Evolutionary conservation across 305 asterid species (phyloP).

Genomic region (Ilex paraguariensis): DNA sequence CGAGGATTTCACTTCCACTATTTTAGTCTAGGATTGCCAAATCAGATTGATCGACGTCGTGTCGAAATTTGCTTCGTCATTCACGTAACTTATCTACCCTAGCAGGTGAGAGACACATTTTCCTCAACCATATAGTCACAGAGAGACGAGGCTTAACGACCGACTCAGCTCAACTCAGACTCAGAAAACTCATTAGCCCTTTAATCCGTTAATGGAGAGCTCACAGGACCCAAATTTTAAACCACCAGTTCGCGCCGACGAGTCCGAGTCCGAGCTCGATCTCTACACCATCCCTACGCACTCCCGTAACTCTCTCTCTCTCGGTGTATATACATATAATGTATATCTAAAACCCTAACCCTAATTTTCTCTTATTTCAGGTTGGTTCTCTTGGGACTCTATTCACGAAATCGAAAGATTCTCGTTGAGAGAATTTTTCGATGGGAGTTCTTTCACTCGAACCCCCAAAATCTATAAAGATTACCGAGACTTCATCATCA

Average conservation of each 20-base stretch:
- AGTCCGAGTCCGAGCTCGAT: conserved; percentile 37
- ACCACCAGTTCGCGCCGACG: conserved; percentile 2
- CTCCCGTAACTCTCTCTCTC: conserved; percentile 50
- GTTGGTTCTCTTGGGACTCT: conserved; percentile 83
- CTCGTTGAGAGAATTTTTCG: conserved; percentile 73
- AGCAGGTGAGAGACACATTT: too few relatives aligned
- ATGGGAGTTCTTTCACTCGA: conserved; percentile 66
- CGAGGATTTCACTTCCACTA: too few relatives aligned
- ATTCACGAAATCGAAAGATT: conserved; percentile 81
- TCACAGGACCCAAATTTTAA: background rate
- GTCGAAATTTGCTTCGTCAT: too few relatives aligned
- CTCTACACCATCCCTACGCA: conserved; percentile 86
- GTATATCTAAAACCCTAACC: conserved; percentile 11
- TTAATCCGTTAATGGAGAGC: background rate
- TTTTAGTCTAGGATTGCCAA: too few relatives aligned
- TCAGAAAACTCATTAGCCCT: background rate
- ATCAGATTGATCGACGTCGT: too few relatives aligned
- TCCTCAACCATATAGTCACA: too few relatives aligned
- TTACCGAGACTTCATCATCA: conserved; percentile 75
- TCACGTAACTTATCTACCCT: too few relatives aligned
- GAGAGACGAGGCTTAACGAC: too few relatives aligned
- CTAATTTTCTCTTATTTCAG: conserved; percentile 30
- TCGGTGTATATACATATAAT: background rate
- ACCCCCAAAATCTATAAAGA: conserved; percentile 79
- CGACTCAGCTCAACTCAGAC: too few relatives aligned